Evolutionary conservation across 495 filamentous ascomycete species (phyloP), one percentile per base, ranked within the genome.

Genomic region (Aspergillus heteromorphus): DNA sequence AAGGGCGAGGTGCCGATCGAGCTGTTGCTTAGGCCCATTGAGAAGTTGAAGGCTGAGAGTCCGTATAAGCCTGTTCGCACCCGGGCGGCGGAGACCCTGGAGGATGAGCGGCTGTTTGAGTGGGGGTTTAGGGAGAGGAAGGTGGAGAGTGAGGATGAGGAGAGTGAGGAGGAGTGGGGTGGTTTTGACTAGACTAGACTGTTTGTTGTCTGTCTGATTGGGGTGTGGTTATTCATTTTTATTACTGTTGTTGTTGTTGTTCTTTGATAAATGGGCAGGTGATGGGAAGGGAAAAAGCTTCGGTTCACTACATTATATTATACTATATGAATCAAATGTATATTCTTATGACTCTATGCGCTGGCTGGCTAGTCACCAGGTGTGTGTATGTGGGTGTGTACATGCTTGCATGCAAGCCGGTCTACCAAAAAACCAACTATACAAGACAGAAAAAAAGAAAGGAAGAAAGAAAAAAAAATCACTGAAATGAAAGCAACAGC

Each of bases 171-270:
- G 45, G 83, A 83, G 57, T 95, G 88, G 83, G 86, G 79, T 64
- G 90, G 90, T 0, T 85, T 95, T 65, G 84, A 38, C n/a, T 38
- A 84, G 31, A 83, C 89, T 54, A n/a, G n/a, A n/a, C n/a, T n/a
- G n/a, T n/a, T n/a, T n/a, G n/a, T n/a, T n/a, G n/a, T n/a, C n/a
- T n/a, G n/a, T n/a, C n/a, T n/a, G n/a, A n/a, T n/a, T n/a, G n/a
- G n/a, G n/a, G 79, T 70, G 31, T 61, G 17, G 51, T 42, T 54
- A 42, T 52, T 51, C 36, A 52, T 42, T 50, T 29, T 38, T 5
- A 14, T 38, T 38, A 4, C n/a, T 38, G 0, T n/a, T 13, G 8
- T 38, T 38, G 34, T 14, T n/a, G 5, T 14, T 14, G 23, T 27
- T 27, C 7, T 27, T 27, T 27, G 23, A 27, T 4, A 27, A 27